phyloP scores from a whole-genome alignment of 2,329 filamentous ascomycete species.

The Colletotrichum lentis region DNA sequence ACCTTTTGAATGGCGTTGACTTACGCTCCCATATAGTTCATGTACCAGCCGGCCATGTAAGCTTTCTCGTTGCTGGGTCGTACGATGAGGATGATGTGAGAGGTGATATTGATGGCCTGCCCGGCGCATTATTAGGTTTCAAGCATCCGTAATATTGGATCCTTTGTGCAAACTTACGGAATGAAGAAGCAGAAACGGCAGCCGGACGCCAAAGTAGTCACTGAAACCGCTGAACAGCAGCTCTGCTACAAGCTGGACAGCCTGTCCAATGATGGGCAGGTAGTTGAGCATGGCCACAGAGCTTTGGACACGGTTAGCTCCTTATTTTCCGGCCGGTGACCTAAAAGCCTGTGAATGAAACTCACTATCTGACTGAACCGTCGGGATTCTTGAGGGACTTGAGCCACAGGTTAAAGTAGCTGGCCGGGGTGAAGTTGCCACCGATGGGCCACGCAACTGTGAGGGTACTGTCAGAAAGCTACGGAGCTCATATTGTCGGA shows the following conservation, averaged over 20 bases:
- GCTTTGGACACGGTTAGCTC: neutral
- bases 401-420: slow-evolving; percentile 29
- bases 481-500: neutral
- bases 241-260: slow-evolving; percentile 23
- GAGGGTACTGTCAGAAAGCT: neutral
- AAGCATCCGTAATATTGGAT: neutral
- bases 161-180: slow-evolving; percentile 1
- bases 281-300: slow-evolving; percentile 32
- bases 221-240: slow-evolving; percentile 25
- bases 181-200: slow-evolving; percentile 24
- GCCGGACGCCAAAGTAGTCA: slow-evolving; percentile 24
- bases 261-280: slow-evolving; percentile 22
- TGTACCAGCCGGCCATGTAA: slow-evolving; percentile 33
- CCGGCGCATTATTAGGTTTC: neutral
- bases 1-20: neutral
- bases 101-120: slow-evolving; percentile 25
- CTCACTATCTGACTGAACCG: slow-evolving; percentile 27
- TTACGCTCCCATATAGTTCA: slow-evolving; percentile 33
- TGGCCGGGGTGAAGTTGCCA: slow-evolving; percentile 25
- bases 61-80: slow-evolving; percentile 22
- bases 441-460: slow-evolving; percentile 28
- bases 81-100: slow-evolving; percentile 24
- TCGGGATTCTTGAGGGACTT: slow-evolving; percentile 24
- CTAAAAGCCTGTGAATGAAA: neutral
- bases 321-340: too few relatives aligned